Base-by-base conservation (phyloP, 768 basidiomycete species). In the Xerocomellus dryophilus region DNA sequence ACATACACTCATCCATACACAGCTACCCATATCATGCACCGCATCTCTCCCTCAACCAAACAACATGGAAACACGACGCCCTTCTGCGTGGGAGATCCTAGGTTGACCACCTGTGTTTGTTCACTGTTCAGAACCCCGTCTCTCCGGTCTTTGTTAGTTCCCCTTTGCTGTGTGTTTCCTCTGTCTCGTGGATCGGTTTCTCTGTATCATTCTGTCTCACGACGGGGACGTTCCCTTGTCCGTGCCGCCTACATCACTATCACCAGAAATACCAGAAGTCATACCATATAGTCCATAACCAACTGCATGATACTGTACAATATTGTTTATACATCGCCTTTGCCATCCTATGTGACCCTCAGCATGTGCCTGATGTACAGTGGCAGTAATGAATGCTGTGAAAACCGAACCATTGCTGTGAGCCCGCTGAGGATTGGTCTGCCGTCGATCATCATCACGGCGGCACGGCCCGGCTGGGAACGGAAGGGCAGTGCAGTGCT, bases 41-140 rank as follows among this genome's bases (percentile, higher is more conserved):
- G 10, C 71, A 65, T 17, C 50, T 70, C 20, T 59, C 73, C 1
- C 65, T 81, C 5, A 72, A 71, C 5, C 74, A 74, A 51, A 64
- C 71, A 12, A 67, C 69, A 2, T 80, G 81, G 81, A 81, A 79
- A 61, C 59, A 74, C 38, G 79, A 81, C 31, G 63, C 66, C 7
- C 69, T 71, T 15, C 47, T 83, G 59, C 71, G 78, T 39, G 64
- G 65, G 25, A 57, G 69, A 48, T 71, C 69, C 43, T 71, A 50
- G 53, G 46, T 44, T 11, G 41, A 17, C 17, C 53, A 20, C 15
- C 31, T 12, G 39, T 36, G 40, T 47, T 15, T 27, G 34, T 27
- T 34, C 11, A n/a, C n/a, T 10, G 23, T 34, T 27, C 50, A 52
- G 49, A 42, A 50, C 18, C 43, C 45, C 41, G n/a, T 42, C 23